Percentiles rank a stretch among this genome's conserved stretches.
Conservation (phyloP, 169 alveolate genomes). For the Cryptosporidium baileyi region DNA sequence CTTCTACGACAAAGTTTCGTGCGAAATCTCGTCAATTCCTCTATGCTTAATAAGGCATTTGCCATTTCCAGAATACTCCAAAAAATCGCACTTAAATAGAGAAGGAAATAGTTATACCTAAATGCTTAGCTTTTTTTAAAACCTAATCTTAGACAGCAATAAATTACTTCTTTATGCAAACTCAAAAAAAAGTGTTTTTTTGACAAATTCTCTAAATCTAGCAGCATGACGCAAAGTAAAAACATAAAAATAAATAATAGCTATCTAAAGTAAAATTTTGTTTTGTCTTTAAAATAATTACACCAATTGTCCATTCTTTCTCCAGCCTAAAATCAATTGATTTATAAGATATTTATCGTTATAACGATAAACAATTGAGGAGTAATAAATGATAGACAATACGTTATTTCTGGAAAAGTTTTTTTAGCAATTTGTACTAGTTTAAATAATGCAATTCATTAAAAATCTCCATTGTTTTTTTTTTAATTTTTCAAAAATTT, state of each 20-base stretch:
- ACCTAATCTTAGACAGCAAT: constrained; percentile 24
- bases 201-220: neutral
- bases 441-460: no score
- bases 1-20: constrained; percentile 82
- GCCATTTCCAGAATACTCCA: constrained; percentile 10
- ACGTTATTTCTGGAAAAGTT: neutral
- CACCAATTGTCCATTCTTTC: constrained; percentile 13
- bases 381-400: neutral
- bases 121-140: constrained; percentile 4
- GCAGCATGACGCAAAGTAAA: neutral
- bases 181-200: neutral
- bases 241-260: neutral
- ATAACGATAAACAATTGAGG: neutral
- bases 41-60: constrained; percentile 80
- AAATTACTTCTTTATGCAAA: no score
- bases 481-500: no score
- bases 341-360: constrained; percentile 7
- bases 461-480: no score
- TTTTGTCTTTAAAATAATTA: neutral
- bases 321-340: constrained; percentile 22
- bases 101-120: neutral
- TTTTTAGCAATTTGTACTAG: no score
- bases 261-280: neutral
- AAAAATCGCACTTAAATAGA: neutral
- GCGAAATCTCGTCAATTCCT: constrained; percentile 82